These are phyloP conservation scores for Yamadazyma taylorii DNA, from an alignment of 1,139 yeast genomes.

Conservation along the genomic window DNA sequence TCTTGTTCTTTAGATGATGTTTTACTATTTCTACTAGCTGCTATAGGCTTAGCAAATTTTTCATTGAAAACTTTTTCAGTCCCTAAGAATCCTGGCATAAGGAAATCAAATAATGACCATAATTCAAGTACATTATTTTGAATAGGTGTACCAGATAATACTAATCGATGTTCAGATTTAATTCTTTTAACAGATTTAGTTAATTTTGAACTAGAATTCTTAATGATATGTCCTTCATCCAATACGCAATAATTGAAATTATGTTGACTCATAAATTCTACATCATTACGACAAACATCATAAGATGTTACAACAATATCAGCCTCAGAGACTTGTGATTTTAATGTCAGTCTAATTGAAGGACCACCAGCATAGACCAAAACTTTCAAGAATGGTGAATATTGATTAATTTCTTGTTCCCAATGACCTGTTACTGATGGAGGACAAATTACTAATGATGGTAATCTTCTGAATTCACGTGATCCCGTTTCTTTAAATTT, in stretches of 20 bases:
- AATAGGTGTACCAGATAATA: conserved; percentile 95
- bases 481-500: conserved; percentile 61
- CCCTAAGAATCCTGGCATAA: conserved; percentile 98
- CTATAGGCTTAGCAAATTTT: conserved; percentile 94
- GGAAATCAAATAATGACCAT: conserved; percentile 95
- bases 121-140: conserved; percentile 95
- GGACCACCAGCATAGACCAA: conserved; percentile 94
- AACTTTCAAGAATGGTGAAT: conserved; percentile 83
- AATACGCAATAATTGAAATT: conserved; percentile 92
- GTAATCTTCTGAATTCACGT: conserved; percentile 71
- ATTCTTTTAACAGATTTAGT: conserved; percentile 84
- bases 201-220: conserved; percentile 84
- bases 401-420: conserved; percentile 92
- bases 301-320: conserved; percentile 94
- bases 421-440: conserved; percentile 98
- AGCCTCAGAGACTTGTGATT: conserved; percentile 52
- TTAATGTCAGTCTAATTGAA: conserved; percentile 58
- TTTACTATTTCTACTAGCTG: conserved; percentile 88
- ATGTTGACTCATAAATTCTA: conserved; percentile 55
- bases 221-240: conserved; percentile 97
- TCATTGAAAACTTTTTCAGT: conserved; percentile 94
- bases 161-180: conserved; percentile 83
- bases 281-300: conserved; percentile 94
- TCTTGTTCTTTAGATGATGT: conserved; percentile 94
- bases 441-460: conserved; percentile 89